Conservation (phyloP, 1,284 basidiomycete species). For the Cutaneotrichosporon sp. region DNA sequence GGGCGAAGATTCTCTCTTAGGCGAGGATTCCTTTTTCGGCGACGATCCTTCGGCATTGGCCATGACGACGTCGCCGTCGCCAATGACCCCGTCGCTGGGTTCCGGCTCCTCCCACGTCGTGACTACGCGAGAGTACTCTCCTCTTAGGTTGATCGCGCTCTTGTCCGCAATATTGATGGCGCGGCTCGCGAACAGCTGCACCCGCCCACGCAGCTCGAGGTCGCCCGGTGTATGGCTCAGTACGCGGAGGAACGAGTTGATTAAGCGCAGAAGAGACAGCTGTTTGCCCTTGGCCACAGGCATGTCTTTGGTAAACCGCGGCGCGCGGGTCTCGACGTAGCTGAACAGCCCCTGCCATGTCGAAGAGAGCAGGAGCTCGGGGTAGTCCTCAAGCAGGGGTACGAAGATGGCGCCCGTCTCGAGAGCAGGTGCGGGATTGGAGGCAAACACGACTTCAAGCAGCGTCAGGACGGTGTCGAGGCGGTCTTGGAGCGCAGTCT, state of each 20-base stretch:
- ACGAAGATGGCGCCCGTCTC: conserved; percentile 44
- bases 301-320: conserved; percentile 44
- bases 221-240: conserved; percentile 39
- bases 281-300: conserved; percentile 43
- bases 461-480: conserved; percentile 40
- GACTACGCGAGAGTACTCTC: conserved; percentile 37
- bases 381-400: conserved; percentile 41
- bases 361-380: conserved; percentile 38
- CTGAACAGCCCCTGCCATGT: conserved; percentile 38
- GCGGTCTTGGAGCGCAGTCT: conserved; percentile 30
- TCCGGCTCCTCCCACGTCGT: conserved; percentile 42
- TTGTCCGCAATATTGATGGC: conserved; percentile 43
- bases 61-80: conserved; percentile 6
- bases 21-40: neutral
- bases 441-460: conserved; percentile 24
- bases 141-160: conserved; percentile 44
- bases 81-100: too few species aligned
- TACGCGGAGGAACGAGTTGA: conserved; percentile 43
- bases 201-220: conserved; percentile 39
- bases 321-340: conserved; percentile 39
- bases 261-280: conserved; percentile 37
- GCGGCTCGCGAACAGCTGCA: conserved; percentile 41
- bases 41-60: neutral
- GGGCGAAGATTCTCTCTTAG: neutral
- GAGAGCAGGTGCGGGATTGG: conserved; percentile 15